Base-by-base conservation (phyloP, 108 stramenopile species). In the Skeletonema potamos region DNA sequence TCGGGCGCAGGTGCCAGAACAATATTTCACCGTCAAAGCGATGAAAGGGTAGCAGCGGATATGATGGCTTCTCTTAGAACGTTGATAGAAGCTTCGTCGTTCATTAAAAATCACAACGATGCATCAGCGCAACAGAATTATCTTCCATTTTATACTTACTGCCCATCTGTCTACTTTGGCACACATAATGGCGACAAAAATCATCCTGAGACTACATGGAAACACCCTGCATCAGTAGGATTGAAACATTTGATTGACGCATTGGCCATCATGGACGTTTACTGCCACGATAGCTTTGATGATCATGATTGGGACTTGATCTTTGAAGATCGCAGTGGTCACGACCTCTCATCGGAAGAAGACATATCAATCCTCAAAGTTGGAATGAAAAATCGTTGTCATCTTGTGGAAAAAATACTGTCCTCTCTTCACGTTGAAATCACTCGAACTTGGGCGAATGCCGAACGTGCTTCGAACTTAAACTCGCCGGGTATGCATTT, bases 351-450 rank as follows among this genome's bases (percentile, higher is more conserved):
- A 15, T 32, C 61, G 0, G 46, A 64, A 27, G 77, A 79, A 58
- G 62, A 77, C 10, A 37, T 58, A 27, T 15, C 69, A 15, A 32
- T 72, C 15, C 63, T 89, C 34, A 1, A 69, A 20, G 48, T 81
- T 51, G 88, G 86, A 22, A 81, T 89, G 84, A 55, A 73, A 20
- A 69, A 84, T 57, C 84, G 88, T 1, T 70, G 73, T n/a, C 11
- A 34, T 2, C 58, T 89, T 54, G 75, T 82, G 6, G 36, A 68
- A 44, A 46, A 69, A 15, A 20, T 86, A 3, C 3, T 83, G 10
- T 59, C 67, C 0, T 88, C 89, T 4, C 57, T 90, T 0, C 61
- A 78, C 15, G 79, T 76, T 4, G 89, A 90, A 64, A 82, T 88
- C 17, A 72, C 81, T 6, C 81, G 87, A 12, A 46, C 51, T 9